Conservation (phyloP, 176 grass and related monocot genomes). For the Juncus effusus region DNA sequence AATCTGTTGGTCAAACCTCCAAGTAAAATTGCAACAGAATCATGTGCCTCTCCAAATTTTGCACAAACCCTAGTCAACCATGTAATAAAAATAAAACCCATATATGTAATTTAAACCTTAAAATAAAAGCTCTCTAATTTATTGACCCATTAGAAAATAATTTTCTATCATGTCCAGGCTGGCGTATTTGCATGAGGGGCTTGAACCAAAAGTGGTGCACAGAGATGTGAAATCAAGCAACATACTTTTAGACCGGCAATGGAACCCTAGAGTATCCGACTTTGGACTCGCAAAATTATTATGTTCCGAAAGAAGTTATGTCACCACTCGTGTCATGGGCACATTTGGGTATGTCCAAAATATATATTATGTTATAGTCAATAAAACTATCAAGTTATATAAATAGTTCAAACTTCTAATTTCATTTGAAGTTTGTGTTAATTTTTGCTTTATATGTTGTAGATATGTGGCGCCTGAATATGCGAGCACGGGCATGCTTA, state of each 20-base stretch:
- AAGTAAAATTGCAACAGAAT: neutral
- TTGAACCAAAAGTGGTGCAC: conserved; percentile 92
- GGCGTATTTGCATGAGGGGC: conserved; percentile 89
- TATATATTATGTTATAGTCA: neutral
- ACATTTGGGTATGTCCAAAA: conserved; percentile 68
- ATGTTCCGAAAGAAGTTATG: conserved; percentile 60
- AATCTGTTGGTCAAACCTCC: neutral
- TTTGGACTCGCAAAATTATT: conserved; percentile 89
- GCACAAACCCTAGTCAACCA: neutral
- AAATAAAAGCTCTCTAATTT: neutral
- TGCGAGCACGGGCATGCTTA: conserved; percentile 83
- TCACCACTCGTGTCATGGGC: conserved; percentile 84
- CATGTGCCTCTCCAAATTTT: neutral
- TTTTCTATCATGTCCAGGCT: conserved; percentile 40
- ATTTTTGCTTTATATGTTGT: neutral
- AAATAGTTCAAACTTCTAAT: too few relatives aligned
- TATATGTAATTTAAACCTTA: neutral
- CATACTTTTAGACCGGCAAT: conserved; percentile 77
- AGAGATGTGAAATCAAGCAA: conserved; percentile 95
- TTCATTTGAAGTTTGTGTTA: neutral
- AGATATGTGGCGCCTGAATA: conserved; percentile 94
- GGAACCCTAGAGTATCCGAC: conserved; percentile 84
- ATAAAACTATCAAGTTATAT: too few relatives aligned
- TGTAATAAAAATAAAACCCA: neutral
- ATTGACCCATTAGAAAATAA: neutral